These are phyloP conservation scores for Pistacia integerrima DNA, from an alignment of 345 rosid genomes.

Conservation along the genomic window DNA sequence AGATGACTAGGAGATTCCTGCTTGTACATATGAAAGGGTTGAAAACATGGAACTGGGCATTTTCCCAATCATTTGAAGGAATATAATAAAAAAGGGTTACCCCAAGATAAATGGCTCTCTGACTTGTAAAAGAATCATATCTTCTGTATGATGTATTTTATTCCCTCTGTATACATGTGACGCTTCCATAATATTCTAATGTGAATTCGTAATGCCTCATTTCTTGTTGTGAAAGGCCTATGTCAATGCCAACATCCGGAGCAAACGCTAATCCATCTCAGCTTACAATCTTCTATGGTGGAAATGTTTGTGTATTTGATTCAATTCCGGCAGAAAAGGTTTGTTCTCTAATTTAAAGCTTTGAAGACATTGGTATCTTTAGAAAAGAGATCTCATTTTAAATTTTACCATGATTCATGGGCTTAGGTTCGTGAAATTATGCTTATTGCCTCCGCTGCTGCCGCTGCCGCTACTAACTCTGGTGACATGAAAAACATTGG, in stretches of 20 bases:
- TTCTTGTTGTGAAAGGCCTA: conserved; percentile 35
- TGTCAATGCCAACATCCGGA: conserved; percentile 33
- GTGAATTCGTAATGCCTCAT: neutral
- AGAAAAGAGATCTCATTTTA: neutral
- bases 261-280: conserved; percentile 49
- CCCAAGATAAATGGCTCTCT: neutral
- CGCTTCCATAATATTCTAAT: neutral
- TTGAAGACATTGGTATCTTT: neutral
- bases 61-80: neutral
- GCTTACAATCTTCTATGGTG: conserved; percentile 84
- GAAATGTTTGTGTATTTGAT: conserved; percentile 71
- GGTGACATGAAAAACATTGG: conserved; percentile 47
- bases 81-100: neutral
- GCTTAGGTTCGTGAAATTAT: conserved; percentile 70
- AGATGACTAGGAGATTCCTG: neutral
- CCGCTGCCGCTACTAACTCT: conserved; percentile 44
- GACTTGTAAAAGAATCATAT: neutral
- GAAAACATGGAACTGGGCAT: neutral
- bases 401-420: conserved; percentile 14
- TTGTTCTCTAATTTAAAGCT: neutral
- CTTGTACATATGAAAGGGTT: neutral
- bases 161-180: neutral
- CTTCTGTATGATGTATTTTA: neutral
- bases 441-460: conserved; percentile 58
- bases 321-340: conserved; percentile 77